Evolutionary conservation across 176 grass and related monocot species (phyloP), one percentile per base, ranked within the genome.

Genomic region (Dactylis glomerata): DNA sequence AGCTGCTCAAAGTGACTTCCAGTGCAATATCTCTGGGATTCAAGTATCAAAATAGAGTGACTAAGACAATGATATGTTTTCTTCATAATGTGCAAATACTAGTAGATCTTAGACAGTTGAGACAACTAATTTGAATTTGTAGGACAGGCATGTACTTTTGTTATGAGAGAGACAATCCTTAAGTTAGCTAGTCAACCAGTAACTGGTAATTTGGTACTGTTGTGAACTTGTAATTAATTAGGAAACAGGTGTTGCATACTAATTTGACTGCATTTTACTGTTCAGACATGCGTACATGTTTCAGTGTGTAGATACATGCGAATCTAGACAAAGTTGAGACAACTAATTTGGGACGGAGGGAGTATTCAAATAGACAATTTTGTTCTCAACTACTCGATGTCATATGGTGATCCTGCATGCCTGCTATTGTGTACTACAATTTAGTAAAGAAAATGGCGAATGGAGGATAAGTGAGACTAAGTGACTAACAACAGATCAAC

Each of bases 1-100:
- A 85, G 56, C 32, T 68, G 27, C 24, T 47, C 77, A 69, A 84
- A 84, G 15, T 17, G 17, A 56, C 24, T 14, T 64, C 75, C 26
- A 33, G 77, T n/a, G 51, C 10, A 51, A 40, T 68, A 79, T 79
- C 24, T 51, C 12, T 33, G 13, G 12, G 36, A 30, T 61, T 80
- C 38, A 49, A 1, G 38, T 24, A 73, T 73, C 40, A 63, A 11
- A 80, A 86, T 34, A 71, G 12, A 68, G 46, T 5, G 16, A 59
- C 15, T 65, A 82, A 52, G 1, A 42, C 5, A 72, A 73, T 32
- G 20, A 0, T 10, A 80, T 49, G 55, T 68, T 10, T 42, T 10
- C 50, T 42, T 46, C 20, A 19, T 28, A 30, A 14, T 46, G 23
- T 72, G 23, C 2, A 3, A 44, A 83, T 42, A 84, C 27, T 11